phyloP scores from a whole-genome alignment of 2,329 filamentous ascomycete genomes.

The Trichoderma asperellum region DNA sequence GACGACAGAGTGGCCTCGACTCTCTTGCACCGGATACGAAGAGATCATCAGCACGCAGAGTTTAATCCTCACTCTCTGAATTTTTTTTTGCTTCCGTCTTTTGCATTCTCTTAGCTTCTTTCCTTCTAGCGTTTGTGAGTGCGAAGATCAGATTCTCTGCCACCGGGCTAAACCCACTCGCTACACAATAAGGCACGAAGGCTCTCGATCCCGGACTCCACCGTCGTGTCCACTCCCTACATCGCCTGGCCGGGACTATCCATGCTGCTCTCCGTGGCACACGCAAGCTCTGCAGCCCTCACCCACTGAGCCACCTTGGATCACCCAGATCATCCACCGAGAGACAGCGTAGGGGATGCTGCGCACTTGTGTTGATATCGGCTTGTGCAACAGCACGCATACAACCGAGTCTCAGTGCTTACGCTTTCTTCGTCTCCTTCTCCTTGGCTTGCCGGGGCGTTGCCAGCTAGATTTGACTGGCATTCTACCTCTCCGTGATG shows the following conservation, averaged over 20 bases:
- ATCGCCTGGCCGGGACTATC: constrained; percentile 1
- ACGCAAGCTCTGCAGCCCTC: constrained; percentile 19
- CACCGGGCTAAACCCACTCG: background rate
- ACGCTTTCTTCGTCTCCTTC: background rate
- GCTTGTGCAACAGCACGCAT: background rate
- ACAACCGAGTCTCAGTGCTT: background rate
- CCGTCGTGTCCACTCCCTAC: constrained; percentile 4
- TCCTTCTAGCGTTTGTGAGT: constrained; percentile 7
- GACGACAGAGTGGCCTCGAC: background rate
- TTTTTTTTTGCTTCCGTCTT: background rate
- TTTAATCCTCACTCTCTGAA: background rate
- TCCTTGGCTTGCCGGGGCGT: background rate
- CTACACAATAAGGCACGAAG: constrained; percentile 12
- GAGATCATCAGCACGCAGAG: background rate
- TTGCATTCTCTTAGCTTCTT: background rate
- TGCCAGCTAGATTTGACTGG: background rate
- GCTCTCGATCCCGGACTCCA: constrained; percentile 19
- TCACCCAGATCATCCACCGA: constrained; percentile 17
- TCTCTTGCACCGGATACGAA: background rate
- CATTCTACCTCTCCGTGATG: constrained; percentile 2
- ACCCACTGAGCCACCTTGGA: constrained; percentile 5
- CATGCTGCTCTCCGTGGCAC: constrained; percentile 15
- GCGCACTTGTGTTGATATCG: background rate
- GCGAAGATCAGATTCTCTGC: constrained; percentile 9
- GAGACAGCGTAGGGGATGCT: background rate